Base-by-base conservation (phyloP, 2,329 filamentous ascomycete genomes). In the Colletotrichum destructivum region DNA sequence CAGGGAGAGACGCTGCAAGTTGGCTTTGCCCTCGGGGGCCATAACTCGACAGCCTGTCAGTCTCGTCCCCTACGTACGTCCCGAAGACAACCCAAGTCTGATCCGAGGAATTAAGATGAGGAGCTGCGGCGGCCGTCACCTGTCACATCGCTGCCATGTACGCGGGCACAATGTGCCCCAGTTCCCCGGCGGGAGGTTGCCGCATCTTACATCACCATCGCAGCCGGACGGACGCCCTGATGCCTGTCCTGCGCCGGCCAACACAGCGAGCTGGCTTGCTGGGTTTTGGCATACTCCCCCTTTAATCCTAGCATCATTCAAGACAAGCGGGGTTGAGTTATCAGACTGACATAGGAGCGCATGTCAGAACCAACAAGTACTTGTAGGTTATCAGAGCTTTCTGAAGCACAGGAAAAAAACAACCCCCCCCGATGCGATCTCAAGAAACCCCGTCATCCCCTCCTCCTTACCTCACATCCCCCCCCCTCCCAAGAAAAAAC, bases 171-270 rank as follows among this genome's bases (percentile, higher is more conserved):
- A 26, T 40, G 13, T 35, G 26, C 46, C 13, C n/a, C 13, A 40
- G 23, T 16, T 47, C 60, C 60, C 60, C 15, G 62, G 47, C 56
- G 57, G 69, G 52, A 51, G 51, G 62, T 71, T 57, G 63, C 63
- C 52, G 64, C 57, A 62, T 71, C 69, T 71, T 68, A 68, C 69
- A 68, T 71, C 64, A 71, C 44, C 46, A 23, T 59, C 55, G 23
- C 26, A 35, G 13, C 23, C n/a, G 40, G 15, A n/a, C n/a, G n/a
- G 23, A 15, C 18, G 4, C 26, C 5, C 16, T 16, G 35, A 11
- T 16, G 9, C 21, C 11, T n/a, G 40, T n/a, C 42, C 49, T 35
- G 46, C 26, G 54, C 23, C 16, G 35, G n/a, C 21, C 8, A 40
- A 15, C 44, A 7, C 51, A 11, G 63, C 59, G 23, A 8, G 11